Evolutionary conservation across 176 grass and related monocot species (phyloP), one percentile per base, ranked within the genome.

Genomic region (Raddia distichophylla): DNA sequence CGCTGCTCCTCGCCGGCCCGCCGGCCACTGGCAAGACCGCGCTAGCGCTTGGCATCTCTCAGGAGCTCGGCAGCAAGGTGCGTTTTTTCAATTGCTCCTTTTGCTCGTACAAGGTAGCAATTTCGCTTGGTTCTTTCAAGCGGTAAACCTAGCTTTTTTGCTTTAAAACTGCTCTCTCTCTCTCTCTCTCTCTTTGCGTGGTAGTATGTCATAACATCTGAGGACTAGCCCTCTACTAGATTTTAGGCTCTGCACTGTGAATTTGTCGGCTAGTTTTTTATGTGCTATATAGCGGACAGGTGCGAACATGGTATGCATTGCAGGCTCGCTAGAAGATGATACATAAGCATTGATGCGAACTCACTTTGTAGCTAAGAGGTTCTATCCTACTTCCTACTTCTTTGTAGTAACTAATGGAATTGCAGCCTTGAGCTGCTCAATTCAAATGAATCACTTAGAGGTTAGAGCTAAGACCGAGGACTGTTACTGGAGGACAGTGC

Each of bases 61-160:
- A 99, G 83, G 96, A 99, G 79, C 96, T 99, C 49, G 96, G 96
- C 20, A 99, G 93, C 87, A 99, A 99, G 91, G 96, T 95, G 17
- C 7, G 77, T 85, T 62, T 47, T 15, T 85, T 18, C 44, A 52
- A 60, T 82, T 77, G 15, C 62, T 54, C 49, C 8, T 59, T 58
- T 19, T 17, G 18, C n/a, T 58, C 10, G 1, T 34, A 27, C 10
- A 74, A n/a, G 22, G 12, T 49, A 13, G 50, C 33, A 64, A 63
- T 3, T 40, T 52, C 69, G 33, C 17, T n/a, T 33, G 33, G 8
- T 13, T 80, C 32, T 65, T 77, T 58, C 20, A 13, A 10, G 40
- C 42, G 40, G n/a, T 44, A 13, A 40, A 74, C 6, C 5, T 80
- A 66, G 60, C 11, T 58, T 44, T 72, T 82, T 77, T 64, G 19